These are phyloP conservation scores for Paecilomyces sp. DNA, from an alignment of 2,329 filamentous ascomycete genomes.

Conservation along the genomic window DNA sequence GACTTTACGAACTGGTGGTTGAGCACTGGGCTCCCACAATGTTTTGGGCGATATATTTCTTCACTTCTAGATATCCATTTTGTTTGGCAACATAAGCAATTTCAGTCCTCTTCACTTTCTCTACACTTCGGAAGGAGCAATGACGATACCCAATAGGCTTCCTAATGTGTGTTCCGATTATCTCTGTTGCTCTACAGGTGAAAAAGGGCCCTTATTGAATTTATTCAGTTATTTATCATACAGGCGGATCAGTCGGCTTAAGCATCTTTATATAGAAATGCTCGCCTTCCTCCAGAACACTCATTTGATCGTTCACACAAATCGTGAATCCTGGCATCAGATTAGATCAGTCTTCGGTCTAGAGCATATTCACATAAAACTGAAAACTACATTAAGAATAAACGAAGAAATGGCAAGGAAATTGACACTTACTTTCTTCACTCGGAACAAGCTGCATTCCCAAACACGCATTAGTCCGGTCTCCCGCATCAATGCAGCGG, in stretches of 20 bases:
- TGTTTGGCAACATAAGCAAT: neutral
- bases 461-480: constrained; percentile 41
- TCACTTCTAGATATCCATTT: neutral
- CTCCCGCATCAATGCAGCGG: constrained; percentile 45
- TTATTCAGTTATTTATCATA: neutral
- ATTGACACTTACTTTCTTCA: constrained; percentile 13
- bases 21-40: neutral
- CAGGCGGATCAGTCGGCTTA: constrained; percentile 19
- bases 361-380: neutral
- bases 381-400: neutral
- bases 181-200: neutral
- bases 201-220: neutral
- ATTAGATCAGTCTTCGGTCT: neutral
- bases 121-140: neutral
- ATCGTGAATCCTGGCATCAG: constrained; percentile 23
- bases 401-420: neutral
- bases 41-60: neutral
- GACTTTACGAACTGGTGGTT: neutral
- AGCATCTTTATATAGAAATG: constrained; percentile 39
- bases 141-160: too few relatives aligned
- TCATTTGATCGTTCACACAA: constrained; percentile 31
- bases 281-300: constrained; percentile 34
- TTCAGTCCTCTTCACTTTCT: neutral
- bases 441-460: constrained; percentile 46
- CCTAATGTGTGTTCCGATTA: neutral